Conservation (phyloP, 169 alveolate genomes). For the Toxoplasma gondii region DNA sequence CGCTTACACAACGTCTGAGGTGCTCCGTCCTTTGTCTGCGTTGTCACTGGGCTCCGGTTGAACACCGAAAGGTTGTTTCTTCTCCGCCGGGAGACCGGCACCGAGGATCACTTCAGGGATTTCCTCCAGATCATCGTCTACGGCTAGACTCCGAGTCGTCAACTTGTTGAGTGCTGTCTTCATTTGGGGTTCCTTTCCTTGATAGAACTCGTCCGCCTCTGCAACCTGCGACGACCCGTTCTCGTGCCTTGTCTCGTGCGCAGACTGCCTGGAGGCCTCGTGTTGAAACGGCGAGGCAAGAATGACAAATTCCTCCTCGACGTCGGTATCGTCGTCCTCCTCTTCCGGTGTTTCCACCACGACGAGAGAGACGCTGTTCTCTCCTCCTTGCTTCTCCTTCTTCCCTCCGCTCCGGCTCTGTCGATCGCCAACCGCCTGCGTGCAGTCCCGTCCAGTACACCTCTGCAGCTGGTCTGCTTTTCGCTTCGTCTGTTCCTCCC, state of each 20-base stretch:
- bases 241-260: not conserved
- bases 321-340: not conserved
- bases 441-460: not conserved
- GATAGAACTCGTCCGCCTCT: not conserved
- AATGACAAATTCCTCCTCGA: not conserved
- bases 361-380: too few relatives aligned
- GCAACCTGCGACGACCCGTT: not conserved
- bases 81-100: not conserved
- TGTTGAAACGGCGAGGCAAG: not conserved
- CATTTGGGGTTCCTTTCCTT: too few relatives aligned
- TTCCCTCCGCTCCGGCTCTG: too few relatives aligned
- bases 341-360: not conserved
- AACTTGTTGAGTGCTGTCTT: not conserved
- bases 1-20: too few relatives aligned
- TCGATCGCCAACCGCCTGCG: not conserved
- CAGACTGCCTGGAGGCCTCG: not conserved
- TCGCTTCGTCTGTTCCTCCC: not conserved
- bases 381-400: too few relatives aligned
- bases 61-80: too few relatives aligned
- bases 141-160: not conserved
- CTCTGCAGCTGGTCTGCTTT: not conserved
- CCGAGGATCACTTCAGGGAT: not conserved
- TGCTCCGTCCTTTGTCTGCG: too few relatives aligned
- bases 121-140: slow-evolving; percentile 9
- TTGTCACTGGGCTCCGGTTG: too few relatives aligned